Base-by-base conservation (phyloP, 2,329 filamentous ascomycete species). In the Nectriaceae sp. region DNA sequence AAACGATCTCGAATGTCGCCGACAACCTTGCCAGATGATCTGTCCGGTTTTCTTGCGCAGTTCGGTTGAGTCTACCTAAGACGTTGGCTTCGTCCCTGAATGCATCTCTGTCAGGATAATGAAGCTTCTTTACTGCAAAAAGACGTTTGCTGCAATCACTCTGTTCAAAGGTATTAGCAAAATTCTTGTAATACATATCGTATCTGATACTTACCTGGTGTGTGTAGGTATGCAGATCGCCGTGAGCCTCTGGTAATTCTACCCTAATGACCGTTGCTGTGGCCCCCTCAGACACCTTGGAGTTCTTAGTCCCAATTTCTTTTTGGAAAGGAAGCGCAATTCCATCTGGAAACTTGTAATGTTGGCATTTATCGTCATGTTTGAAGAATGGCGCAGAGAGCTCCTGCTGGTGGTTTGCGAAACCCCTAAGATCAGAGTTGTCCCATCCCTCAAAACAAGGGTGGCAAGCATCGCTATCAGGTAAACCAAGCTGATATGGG, bases 331-430 rank as follows among this genome's bases (percentile, higher is more conserved):
- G 37, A 13, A 47, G 13, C 3, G 43, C 43, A 5, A 47, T 33
- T 3, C 18, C 39, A 3, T 39, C 18, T 4, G 47, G 47, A 18
- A 50, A 46, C 2, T 21, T 20, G 18, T 50, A 50, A 11, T 50
- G 47, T 11, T 29, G 33, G 21, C 40, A 44, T 13, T 40, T 29
- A 3, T 42, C 36, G 6, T 42, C 22, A 4, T 36, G 19, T 21
- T 50, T 46, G 44, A 50, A 50, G 24, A 37, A 50, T 2, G 47
- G 47, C 6, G 47, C 39, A 5, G 22, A 40, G 18, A 50, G 13
- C 8, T 46, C 18, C 22, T 21, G 21, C 16, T 50, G 47, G 5
- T 26, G 38, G 8, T 21, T 11, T 5, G 26, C 31, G 26, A 50
- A 50, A 19, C 16, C 13, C 13, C 11, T 22, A 5, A 50, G 18